Evolutionary conservation across 2,329 filamentous ascomycete species (phyloP).

Genomic region (Aspergillus sp.): DNA sequence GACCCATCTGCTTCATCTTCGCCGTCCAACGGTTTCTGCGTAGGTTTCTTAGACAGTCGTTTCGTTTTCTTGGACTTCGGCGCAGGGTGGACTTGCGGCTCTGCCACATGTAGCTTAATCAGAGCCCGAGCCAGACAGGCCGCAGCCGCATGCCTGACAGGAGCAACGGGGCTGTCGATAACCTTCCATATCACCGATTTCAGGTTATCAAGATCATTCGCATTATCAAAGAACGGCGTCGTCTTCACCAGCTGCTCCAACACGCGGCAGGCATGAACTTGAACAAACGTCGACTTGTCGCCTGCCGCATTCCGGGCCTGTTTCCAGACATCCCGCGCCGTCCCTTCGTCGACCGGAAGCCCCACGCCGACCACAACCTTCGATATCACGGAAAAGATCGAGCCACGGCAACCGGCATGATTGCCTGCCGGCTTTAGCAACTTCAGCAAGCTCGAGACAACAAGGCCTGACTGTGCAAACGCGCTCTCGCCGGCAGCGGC

Average conservation of each 20-base stretch:
- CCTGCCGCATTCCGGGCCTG: slow-evolving; percentile 66
- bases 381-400: slow-evolving; percentile 63
- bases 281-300: slow-evolving; percentile 76
- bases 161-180: slow-evolving; percentile 65
- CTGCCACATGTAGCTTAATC: slow-evolving; percentile 67
- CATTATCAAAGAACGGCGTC: slow-evolving; percentile 78
- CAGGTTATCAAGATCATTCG: slow-evolving; percentile 80
- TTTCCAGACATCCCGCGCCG: slow-evolving; percentile 91
- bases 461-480: slow-evolving; percentile 68
- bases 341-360: slow-evolving; percentile 67
- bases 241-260: slow-evolving; percentile 61
- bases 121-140: slow-evolving; percentile 76
- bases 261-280: slow-evolving; percentile 69
- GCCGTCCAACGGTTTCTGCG: slow-evolving; percentile 52
- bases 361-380: slow-evolving; percentile 69
- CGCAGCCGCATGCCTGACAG: slow-evolving; percentile 76
- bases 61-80: slow-evolving; percentile 61
- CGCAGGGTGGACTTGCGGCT: slow-evolving; percentile 41
- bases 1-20: slow-evolving; percentile 64
- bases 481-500: slow-evolving; percentile 89
- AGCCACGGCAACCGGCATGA: slow-evolving; percentile 72
- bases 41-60: slow-evolving; percentile 58
- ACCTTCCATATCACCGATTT: slow-evolving; percentile 76
- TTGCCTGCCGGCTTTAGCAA: slow-evolving; percentile 68
- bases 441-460: slow-evolving; percentile 64